Evolutionary conservation across 208 protist species (phyloP), one percentile per base, ranked within the genome.

Genomic region (Crithidia thermophila): DNA sequence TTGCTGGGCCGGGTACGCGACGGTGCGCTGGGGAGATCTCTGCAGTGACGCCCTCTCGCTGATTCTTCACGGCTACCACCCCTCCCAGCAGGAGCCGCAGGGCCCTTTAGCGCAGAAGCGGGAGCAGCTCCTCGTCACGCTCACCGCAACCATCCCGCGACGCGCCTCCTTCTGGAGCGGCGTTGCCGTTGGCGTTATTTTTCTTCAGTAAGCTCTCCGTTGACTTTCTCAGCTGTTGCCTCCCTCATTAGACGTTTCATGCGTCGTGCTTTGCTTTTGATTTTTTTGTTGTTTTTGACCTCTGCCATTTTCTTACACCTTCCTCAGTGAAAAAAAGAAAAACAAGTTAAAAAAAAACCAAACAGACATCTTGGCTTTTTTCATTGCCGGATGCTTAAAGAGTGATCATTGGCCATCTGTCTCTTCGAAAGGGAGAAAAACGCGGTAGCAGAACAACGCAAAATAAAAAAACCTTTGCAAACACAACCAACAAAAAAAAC

Each of bases 141-240:
- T 84, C 42, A 74, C 65, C 20, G 67, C 59, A 0, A 80, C 71
- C 0, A 70, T 84, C 27, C 72, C 71, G 0, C 69, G 82, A 3
- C 73, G 82, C n/a, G 70, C 69, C 31, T 84, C 75, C 0, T 87
- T 87, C 34, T 84, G 82, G 82, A 67, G 62, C 3, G 82, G 82
- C 21, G 59, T 65, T 16, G 78, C 49, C 2, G 18, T 68, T 55
- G 82, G 73, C 8, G 68, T 73, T 6, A 51, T 81, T n/a, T 36
- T 69, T 14, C 53, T 79, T 16, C 2, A 61, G 27, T 60, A 21
- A 58, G 11, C 40, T 14, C 4, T n/a, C 0, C 51, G 23, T 23
- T 25, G 18, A 47, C 25, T 47, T 30, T 36, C 23, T 47, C 45
- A n/a, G 30, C 25, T 14, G 16, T n/a, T 23, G 10, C 9, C 31